Conservation (phyloP, 2,329 filamentous ascomycete species). For the Alternaria arbusti region DNA sequence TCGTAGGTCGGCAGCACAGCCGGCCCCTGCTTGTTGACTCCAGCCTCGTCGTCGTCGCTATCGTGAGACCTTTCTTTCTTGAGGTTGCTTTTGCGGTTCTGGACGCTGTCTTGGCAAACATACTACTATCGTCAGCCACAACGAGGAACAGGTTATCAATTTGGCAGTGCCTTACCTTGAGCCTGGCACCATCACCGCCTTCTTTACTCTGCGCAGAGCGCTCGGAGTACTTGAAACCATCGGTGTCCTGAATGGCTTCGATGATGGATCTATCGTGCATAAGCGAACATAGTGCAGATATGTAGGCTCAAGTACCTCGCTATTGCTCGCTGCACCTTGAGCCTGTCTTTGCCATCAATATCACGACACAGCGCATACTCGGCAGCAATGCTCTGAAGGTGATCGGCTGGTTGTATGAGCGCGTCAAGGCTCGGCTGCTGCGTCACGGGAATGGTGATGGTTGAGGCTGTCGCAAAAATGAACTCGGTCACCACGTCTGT, state of each 20-base stretch:
- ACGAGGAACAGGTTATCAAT: not conserved
- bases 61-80: slow-evolving; percentile 28
- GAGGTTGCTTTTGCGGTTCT: slow-evolving; percentile 37
- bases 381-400: slow-evolving; percentile 37
- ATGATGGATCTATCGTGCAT: slow-evolving; percentile 32
- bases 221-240: slow-evolving; percentile 45
- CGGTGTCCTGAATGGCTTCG: slow-evolving; percentile 36
- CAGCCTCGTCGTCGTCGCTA: slow-evolving; percentile 8
- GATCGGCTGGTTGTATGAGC: slow-evolving; percentile 35
- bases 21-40: slow-evolving; percentile 3
- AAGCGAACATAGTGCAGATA: slow-evolving; percentile 1
- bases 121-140: slow-evolving; percentile 15
- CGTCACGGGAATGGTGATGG: slow-evolving; percentile 37
- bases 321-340: slow-evolving; percentile 39
- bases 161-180: slow-evolving; percentile 18
- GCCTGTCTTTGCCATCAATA: slow-evolving; percentile 34
- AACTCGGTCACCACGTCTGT: slow-evolving; percentile 42
- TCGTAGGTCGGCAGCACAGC: slow-evolving; percentile 32
- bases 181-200: slow-evolving; percentile 36
- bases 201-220: slow-evolving; percentile 38
- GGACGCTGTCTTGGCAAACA: slow-evolving; percentile 42
- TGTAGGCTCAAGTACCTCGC: slow-evolving; percentile 22
- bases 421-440: slow-evolving; percentile 34
- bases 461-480: slow-evolving; percentile 37
- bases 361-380: slow-evolving; percentile 36